phyloP scores from a whole-genome alignment of 495 filamentous ascomycete species.

The Hypoxylon intermedium region DNA sequence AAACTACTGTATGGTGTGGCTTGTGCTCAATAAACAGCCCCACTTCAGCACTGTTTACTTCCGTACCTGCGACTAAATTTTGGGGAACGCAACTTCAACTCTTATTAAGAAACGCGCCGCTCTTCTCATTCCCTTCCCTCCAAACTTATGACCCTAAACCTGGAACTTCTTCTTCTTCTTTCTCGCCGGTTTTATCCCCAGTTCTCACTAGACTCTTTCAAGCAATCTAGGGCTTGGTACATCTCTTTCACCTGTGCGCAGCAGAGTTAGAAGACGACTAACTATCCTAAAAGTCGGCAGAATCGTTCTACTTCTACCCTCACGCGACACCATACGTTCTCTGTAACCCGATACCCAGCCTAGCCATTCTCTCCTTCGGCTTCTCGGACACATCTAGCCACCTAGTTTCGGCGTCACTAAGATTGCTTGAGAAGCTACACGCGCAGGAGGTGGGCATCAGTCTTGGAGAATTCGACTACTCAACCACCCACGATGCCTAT shows the following conservation, averaged over 20 bases:
- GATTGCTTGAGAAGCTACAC: background rate
- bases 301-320: conserved; percentile 14
- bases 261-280: background rate
- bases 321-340: conserved; percentile 36
- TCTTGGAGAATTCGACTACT: conserved; percentile 3
- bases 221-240: conserved; percentile 4
- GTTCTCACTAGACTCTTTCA: background rate
- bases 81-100: conserved; percentile 36
- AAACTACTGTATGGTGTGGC: conserved; percentile 3
- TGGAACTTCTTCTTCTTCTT: conserved; percentile 22
- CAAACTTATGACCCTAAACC: conserved; percentile 3
- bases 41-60: conserved; percentile 40
- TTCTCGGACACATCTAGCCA: background rate
- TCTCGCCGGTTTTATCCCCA: background rate
- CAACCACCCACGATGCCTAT: conserved; percentile 40
- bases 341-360: background rate
- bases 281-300: conserved; percentile 16
- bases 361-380: background rate
- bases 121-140: conserved; percentile 4
- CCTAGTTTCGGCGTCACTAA: background rate
- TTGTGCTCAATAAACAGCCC: conserved; percentile 25
- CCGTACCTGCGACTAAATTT: conserved; percentile 34
- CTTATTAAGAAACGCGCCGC: conserved; percentile 36
- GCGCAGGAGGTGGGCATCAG: background rate
- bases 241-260: conserved; percentile 19